Evolutionary conservation across 345 rosid species (phyloP).

Genomic region (Erucastrum elatum): DNA sequence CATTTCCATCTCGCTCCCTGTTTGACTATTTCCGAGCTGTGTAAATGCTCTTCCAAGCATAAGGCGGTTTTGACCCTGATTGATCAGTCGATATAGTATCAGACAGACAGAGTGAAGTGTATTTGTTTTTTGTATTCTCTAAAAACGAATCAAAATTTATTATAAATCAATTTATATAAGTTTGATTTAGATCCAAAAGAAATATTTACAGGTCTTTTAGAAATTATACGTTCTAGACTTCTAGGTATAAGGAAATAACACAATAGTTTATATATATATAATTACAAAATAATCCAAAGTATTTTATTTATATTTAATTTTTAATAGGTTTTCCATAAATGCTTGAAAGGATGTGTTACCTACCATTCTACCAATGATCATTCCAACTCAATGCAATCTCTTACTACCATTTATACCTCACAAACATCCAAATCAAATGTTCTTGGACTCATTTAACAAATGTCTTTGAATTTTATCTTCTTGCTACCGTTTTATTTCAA

Average conservation of each 20-base stretch:
- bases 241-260: background rate
- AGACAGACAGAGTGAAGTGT: no score
- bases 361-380: conserved; percentile 26
- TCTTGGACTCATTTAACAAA: conserved; percentile 19
- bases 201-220: background rate
- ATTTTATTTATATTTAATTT: background rate
- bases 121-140: no score
- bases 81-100: no score
- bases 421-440: conserved; percentile 26
- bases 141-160: no score
- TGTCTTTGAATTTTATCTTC: background rate
- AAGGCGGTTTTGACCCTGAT: no score
- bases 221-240: background rate
- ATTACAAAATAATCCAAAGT: background rate
- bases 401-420: conserved; percentile 32
- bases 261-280: background rate
- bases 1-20: no score
- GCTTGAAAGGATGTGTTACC: conserved; percentile 31
- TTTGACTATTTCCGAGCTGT: no score
- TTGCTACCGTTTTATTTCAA: conserved; percentile 11
- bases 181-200: background rate
- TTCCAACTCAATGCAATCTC: conserved; percentile 35
- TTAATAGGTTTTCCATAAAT: conserved; percentile 21
- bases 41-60: no score
- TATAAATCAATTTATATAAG: background rate